Evolutionary conservation across 2,329 filamentous ascomycete species (phyloP).

Genomic region (Aspergillus bombycis): DNA sequence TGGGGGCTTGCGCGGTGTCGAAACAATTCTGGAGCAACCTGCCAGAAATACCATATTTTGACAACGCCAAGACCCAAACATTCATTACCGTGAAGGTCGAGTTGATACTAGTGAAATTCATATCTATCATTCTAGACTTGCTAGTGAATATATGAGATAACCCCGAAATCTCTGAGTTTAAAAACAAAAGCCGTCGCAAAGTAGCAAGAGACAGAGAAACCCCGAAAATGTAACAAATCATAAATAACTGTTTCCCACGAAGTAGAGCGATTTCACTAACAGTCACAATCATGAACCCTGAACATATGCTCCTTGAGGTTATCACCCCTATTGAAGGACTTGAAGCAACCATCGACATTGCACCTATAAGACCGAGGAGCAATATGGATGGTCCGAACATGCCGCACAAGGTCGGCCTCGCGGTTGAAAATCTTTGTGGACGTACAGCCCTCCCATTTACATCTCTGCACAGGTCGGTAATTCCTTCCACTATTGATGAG

Average conservation of each 20-base stretch:
- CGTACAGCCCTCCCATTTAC: conserved; percentile 13
- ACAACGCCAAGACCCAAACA: too few species aligned
- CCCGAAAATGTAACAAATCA: not conserved
- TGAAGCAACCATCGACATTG: not conserved
- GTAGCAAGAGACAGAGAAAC: not conserved
- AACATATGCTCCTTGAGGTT: not conserved
- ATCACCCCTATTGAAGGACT: conserved; percentile 6
- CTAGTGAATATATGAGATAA: too few species aligned
- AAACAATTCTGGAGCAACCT: too few species aligned
- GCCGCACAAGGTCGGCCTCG: not conserved
- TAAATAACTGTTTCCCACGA: not conserved
- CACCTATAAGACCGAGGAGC: conserved; percentile 1
- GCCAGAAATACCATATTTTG: too few species aligned
- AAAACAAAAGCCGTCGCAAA: too few species aligned
- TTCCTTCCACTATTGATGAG: not conserved
- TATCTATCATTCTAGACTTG: too few species aligned
- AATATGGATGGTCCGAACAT: conserved; percentile 2
- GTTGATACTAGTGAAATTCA: too few species aligned
- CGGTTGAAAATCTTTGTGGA: conserved; percentile 2
- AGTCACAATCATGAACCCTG: not conserved
- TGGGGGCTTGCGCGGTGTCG: too few species aligned
- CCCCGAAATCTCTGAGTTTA: too few species aligned
- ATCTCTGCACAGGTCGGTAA: not conserved
- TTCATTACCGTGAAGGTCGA: too few species aligned
- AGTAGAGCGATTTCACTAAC: not conserved